Percentiles rank a stretch among this genome's conserved stretches.
phyloP scores from a whole-genome alignment of 2,329 filamentous ascomycete species.

The Camptophora hylomeconis region DNA sequence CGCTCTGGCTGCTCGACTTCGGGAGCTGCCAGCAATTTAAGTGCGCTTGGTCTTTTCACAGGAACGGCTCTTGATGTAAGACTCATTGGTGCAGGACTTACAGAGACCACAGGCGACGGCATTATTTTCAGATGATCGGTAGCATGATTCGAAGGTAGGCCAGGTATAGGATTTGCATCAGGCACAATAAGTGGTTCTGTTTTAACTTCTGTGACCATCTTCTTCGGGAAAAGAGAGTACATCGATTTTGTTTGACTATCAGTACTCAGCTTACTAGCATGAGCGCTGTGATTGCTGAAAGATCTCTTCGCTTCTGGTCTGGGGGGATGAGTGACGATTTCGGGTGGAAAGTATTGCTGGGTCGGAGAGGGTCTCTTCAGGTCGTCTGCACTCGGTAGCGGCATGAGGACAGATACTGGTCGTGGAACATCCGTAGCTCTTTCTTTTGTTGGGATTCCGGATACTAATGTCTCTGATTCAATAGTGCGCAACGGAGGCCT shows the following conservation, averaged over 20 bases:
- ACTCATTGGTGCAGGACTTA: too few species aligned
- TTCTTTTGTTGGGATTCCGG: too few species aligned
- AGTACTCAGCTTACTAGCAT: neutral
- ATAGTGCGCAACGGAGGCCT: too few species aligned
- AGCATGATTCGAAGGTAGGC: neutral
- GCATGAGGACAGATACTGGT: too few species aligned
- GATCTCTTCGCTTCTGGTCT: neutral
- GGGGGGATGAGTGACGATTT: conserved; percentile 7
- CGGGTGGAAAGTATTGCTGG: conserved; percentile 7
- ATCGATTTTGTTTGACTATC: conserved; percentile 5
- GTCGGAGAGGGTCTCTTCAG: conserved; percentile 4
- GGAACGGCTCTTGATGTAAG: conserved; percentile 2
- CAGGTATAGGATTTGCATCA: conserved; percentile 2
- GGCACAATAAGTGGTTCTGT: conserved; percentile 1
- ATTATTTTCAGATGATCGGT: too few species aligned
- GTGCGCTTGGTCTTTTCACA: conserved; percentile 1
- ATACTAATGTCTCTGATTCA: too few species aligned
- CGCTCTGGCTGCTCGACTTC: conserved; percentile 4
- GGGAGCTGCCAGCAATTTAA: conserved; percentile 2
- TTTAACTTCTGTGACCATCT: conserved; percentile 3
- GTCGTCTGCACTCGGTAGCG: neutral
- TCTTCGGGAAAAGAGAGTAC: conserved; percentile 13
- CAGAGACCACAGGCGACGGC: neutral
- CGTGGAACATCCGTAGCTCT: too few species aligned
- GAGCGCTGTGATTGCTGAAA: conserved; percentile 2